Conservation (phyloP, 2,329 filamentous ascomycete genomes). For the Grosmannia huntii region DNA sequence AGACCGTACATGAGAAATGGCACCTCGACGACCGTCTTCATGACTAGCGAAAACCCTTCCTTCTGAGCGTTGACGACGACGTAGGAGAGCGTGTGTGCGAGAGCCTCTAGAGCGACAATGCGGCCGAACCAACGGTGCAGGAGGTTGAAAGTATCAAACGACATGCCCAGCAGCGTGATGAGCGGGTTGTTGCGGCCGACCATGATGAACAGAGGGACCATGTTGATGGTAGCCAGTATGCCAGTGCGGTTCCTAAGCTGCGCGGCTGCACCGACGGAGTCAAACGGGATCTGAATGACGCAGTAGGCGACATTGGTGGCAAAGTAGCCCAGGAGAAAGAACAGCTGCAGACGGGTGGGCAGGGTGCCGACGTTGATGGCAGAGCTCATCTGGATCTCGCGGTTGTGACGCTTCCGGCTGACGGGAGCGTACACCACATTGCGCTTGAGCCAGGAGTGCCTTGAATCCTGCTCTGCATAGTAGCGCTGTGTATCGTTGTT, state of each 20-base stretch:
- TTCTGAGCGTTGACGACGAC: slow-evolving; percentile 28
- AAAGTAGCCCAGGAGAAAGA: slow-evolving; percentile 57
- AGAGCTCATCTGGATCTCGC: slow-evolving; percentile 49
- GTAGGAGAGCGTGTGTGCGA: slow-evolving; percentile 53
- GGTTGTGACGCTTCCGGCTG: slow-evolving; percentile 63
- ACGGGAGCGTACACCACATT: slow-evolving; percentile 59
- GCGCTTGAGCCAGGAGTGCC: slow-evolving; percentile 50
- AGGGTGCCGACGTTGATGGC: slow-evolving; percentile 55
- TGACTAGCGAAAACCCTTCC: slow-evolving; percentile 35
- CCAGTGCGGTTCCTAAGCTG: slow-evolving; percentile 57
- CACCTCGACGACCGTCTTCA: slow-evolving; percentile 22
- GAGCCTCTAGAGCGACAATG: slow-evolving; percentile 56
- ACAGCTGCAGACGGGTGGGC: slow-evolving; percentile 63
- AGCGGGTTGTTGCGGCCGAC: slow-evolving; percentile 69
- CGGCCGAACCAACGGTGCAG: slow-evolving; percentile 71
- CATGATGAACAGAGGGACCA: slow-evolving; percentile 63
- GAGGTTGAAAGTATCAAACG: slow-evolving; percentile 74
- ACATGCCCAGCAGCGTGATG: slow-evolving; percentile 57
- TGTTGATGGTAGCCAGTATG: slow-evolving; percentile 59
- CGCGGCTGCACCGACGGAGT: slow-evolving; percentile 28
- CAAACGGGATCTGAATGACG: slow-evolving; percentile 50
- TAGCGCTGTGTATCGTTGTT: slow-evolving; percentile 70
- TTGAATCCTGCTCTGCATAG: slow-evolving; percentile 48
- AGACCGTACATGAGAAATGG: slow-evolving; percentile 48
- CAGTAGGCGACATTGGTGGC: slow-evolving; percentile 67